Conservation (phyloP, 2,329 filamentous ascomycete species). For the Diaporthe citriasiana region DNA sequence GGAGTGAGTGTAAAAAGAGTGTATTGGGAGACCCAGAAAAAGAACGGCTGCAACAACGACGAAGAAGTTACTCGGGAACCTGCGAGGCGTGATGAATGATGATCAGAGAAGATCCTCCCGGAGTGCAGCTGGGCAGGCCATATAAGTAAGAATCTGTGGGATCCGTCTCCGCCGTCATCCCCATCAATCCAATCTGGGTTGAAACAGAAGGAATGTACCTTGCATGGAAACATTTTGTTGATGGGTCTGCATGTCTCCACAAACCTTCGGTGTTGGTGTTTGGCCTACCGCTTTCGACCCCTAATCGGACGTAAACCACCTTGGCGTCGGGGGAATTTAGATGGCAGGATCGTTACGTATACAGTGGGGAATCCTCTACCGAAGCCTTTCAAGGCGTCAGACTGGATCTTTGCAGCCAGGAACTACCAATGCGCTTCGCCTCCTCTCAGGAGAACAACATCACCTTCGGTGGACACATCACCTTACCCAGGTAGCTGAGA, state of each 20-base stretch:
- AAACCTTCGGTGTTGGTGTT: slow-evolving; percentile 16
- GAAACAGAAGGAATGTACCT: slow-evolving; percentile 8
- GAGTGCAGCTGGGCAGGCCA: slow-evolving; percentile 12
- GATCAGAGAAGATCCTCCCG: neutral
- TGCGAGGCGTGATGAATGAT: slow-evolving; percentile 26
- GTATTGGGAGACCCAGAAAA: slow-evolving; percentile 8
- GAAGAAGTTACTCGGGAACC: slow-evolving; percentile 30
- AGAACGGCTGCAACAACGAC: slow-evolving; percentile 31
- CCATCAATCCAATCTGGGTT: slow-evolving; percentile 20
- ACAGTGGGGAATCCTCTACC: slow-evolving; percentile 3
- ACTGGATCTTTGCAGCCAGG: neutral
- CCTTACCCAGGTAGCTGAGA: neutral
- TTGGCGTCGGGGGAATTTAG: slow-evolving; percentile 11
- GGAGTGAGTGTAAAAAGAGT: slow-evolving; percentile 4
- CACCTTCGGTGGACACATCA: neutral
- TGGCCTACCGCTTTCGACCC: slow-evolving; percentile 1
- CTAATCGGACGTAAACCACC: slow-evolving; percentile 14
- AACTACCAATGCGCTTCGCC: neutral
- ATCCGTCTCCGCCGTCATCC: neutral
- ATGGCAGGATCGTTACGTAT: slow-evolving; percentile 24
- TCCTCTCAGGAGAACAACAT: neutral
- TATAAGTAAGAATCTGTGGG: neutral
- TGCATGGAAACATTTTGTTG: slow-evolving; percentile 28
- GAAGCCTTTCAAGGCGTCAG: slow-evolving; percentile 3
- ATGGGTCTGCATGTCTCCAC: slow-evolving; percentile 26